Evolutionary conservation across 768 basidiomycete genomes (phyloP).

Genomic region (Mycena filopes): DNA sequence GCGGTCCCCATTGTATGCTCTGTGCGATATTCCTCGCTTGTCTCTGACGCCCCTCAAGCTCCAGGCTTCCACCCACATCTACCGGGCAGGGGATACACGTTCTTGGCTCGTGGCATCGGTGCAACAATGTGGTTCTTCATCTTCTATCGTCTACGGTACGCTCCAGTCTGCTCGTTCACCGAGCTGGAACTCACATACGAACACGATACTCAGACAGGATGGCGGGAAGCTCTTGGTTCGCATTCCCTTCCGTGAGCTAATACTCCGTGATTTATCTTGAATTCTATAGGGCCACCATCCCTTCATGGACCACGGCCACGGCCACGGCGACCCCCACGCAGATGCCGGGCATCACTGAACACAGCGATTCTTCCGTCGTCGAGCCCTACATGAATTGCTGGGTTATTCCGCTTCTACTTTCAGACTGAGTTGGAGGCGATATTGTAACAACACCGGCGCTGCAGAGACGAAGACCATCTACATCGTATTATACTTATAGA

Average conservation of each 20-base stretch:
- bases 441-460: neutral
- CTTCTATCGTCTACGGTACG: slow-evolving; percentile 93
- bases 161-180: slow-evolving; percentile 24
- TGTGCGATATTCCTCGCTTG: slow-evolving; percentile 1
- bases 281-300: slow-evolving; percentile 65
- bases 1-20: slow-evolving; percentile 47
- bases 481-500: neutral
- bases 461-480: neutral
- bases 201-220: slow-evolving; percentile 66
- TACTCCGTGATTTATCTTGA: slow-evolving; percentile 16
- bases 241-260: slow-evolving; percentile 2
- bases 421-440: neutral
- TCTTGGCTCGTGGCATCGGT: slow-evolving; percentile 87
- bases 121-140: slow-evolving; percentile 99
- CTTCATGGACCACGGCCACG: slow-evolving; percentile 40
- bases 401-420: neutral
- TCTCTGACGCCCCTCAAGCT: slow-evolving; percentile 46
- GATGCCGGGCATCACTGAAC: slow-evolving; percentile 55
- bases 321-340: slow-evolving; percentile 37
- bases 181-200: slow-evolving; percentile 8
- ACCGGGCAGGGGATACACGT: slow-evolving; percentile 78
- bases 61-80: slow-evolving; percentile 92
- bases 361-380: too few relatives aligned
- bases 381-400: neutral
- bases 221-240: slow-evolving; percentile 78